Conservation (phyloP, 2,329 filamentous ascomycete species). For the Sporothrix humicola region DNA sequence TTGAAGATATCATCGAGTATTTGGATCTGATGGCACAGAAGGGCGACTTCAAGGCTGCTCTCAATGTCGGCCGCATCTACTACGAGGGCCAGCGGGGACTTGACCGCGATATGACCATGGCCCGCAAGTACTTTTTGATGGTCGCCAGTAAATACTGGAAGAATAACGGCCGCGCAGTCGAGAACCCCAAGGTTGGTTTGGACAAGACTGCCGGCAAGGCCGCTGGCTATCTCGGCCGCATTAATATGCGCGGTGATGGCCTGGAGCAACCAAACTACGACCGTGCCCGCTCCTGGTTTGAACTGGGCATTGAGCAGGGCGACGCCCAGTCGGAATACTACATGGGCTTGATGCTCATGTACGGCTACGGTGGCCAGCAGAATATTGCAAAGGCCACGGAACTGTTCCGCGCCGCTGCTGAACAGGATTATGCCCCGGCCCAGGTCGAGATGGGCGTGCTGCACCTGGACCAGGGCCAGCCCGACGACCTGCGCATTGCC, state of each 20-base stretch:
- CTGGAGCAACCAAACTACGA: constrained; percentile 75
- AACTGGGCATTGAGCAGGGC: constrained; percentile 73
- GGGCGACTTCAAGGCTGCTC: constrained; percentile 85
- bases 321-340: constrained; percentile 86
- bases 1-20: constrained; percentile 95
- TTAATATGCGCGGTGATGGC: constrained; percentile 88
- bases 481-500: constrained; percentile 74
- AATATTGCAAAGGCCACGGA: constrained; percentile 76
- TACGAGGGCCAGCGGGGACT: constrained; percentile 84
- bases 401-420: constrained; percentile 77
- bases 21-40: constrained; percentile 88
- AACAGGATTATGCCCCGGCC: constrained; percentile 79
- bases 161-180: constrained; percentile 73
- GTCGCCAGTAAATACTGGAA: constrained; percentile 83
- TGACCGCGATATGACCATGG: constrained; percentile 72
- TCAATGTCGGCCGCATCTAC: constrained; percentile 82
- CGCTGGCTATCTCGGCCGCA: constrained; percentile 84
- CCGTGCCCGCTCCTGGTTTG: constrained; percentile 81
- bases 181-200: constrained; percentile 70
- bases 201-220: constrained; percentile 83
- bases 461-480: constrained; percentile 80
- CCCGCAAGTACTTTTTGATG: constrained; percentile 79
- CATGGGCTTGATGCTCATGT: constrained; percentile 80
- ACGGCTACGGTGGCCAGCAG: constrained; percentile 70
- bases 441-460: constrained; percentile 83